Conservation (phyloP, 2,329 filamentous ascomycete species). For the Talaromyces islandicus region DNA sequence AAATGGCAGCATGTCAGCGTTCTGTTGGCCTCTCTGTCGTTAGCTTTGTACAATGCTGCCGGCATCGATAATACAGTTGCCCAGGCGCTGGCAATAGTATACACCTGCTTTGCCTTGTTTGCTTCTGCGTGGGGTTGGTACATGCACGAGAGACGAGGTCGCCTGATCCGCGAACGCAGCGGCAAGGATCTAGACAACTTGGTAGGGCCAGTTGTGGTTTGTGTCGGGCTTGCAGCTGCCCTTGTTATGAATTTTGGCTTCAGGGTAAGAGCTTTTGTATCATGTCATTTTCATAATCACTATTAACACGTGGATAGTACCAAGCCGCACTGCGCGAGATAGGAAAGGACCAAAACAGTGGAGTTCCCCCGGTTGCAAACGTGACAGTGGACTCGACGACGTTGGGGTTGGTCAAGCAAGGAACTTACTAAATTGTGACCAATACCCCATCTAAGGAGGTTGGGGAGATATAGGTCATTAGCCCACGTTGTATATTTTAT, state of each 20-base stretch:
- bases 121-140: constrained; percentile 81
- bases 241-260: constrained; percentile 84
- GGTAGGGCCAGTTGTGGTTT: constrained; percentile 77
- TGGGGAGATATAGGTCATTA: no score
- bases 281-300: background rate
- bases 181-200: constrained; percentile 91
- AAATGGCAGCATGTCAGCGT: constrained; percentile 97
- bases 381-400: background rate
- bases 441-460: background rate
- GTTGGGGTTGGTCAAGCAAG: background rate
- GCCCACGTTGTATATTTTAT: no score
- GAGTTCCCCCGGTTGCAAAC: background rate
- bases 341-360: background rate
- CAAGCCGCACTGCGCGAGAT: background rate
- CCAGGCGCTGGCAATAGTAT: constrained; percentile 71
- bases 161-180: constrained; percentile 77
- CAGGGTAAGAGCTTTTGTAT: constrained; percentile 45
- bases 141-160: constrained; percentile 69
- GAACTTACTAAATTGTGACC: background rate
- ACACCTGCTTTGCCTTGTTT: constrained; percentile 75
- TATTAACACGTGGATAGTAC: background rate
- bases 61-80: constrained; percentile 68
- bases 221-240: constrained; percentile 68
- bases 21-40: constrained; percentile 73
- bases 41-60: constrained; percentile 85